Conservation (phyloP, 306 rosid species). For the Castanopsis chinensis region DNA sequence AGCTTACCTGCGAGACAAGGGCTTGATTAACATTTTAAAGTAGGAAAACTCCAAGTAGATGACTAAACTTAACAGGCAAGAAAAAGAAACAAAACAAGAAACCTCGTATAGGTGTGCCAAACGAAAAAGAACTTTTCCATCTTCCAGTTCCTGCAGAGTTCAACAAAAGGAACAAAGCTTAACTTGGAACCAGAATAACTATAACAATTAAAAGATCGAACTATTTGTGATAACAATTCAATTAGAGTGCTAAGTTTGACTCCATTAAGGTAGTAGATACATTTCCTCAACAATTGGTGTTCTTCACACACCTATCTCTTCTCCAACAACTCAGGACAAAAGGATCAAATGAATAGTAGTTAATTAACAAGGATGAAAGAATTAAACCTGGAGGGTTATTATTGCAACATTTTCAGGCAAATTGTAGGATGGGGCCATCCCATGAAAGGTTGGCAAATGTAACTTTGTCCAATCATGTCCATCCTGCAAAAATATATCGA, state of each 20-base stretch:
- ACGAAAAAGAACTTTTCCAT: conserved; percentile 65
- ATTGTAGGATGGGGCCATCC: conserved; percentile 51
- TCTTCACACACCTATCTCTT: not conserved
- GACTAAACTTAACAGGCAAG: not conserved
- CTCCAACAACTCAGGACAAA: not conserved
- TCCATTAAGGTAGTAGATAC: not conserved
- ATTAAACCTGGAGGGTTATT: conserved; percentile 64
- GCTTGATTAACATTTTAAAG: not conserved
- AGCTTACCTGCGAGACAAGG: no score
- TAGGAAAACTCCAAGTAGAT: no score
- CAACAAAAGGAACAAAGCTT: conserved; percentile 10
- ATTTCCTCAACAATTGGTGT: not conserved
- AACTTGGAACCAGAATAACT: not conserved
- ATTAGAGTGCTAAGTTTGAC: not conserved
- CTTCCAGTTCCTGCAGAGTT: conserved; percentile 57
- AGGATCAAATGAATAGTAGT: not conserved
- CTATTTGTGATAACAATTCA: not conserved
- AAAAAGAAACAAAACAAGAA: conserved; percentile 12
- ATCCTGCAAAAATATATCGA: conserved; percentile 32
- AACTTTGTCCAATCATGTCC: conserved; percentile 53
- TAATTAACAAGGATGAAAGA: conserved; percentile 4
- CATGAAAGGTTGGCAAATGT: conserved; percentile 53
- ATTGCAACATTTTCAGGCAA: conserved; percentile 72
- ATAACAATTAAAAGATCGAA: not conserved
- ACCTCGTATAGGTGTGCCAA: conserved; percentile 79